Percentiles rank a stretch among this genome's conserved stretches.
phyloP scores from a whole-genome alignment of 805 yeast genomes.

The Spathaspora arborariae region DNA sequence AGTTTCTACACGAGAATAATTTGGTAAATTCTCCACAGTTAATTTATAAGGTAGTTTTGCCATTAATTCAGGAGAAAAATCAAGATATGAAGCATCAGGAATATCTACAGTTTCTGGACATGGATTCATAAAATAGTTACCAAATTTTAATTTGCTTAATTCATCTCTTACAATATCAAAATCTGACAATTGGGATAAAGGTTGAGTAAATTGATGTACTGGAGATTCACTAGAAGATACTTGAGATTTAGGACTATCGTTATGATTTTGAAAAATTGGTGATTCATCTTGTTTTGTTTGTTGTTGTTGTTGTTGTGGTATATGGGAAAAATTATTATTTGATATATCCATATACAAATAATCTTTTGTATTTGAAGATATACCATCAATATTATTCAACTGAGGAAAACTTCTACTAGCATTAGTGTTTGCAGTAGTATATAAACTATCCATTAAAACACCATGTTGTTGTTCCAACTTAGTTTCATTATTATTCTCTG shows the following conservation, averaged over 20 bases:
- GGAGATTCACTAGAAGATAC: background rate
- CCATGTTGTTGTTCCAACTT: conserved; percentile 5
- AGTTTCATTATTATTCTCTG: background rate
- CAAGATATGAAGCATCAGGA: conserved; percentile 31
- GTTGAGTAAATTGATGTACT: too few relatives aligned
- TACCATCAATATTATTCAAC: background rate
- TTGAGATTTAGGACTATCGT: conserved; percentile 1
- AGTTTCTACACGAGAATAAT: conserved; percentile 88
- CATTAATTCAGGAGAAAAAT: conserved; percentile 35
- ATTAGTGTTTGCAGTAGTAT: conserved; percentile 3
- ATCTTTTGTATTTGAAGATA: conserved; percentile 12
- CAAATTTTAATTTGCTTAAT: conserved; percentile 52
- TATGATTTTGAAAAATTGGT: background rate
- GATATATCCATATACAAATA: conserved; percentile 19
- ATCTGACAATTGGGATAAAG: conserved; percentile 20
- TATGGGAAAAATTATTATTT: conserved; percentile 1
- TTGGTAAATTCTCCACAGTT: conserved; percentile 61
- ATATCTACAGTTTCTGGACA: conserved; percentile 29
- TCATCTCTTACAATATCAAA: conserved; percentile 42
- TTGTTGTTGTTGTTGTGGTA: too few relatives aligned
- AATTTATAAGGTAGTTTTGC: conserved; percentile 45
- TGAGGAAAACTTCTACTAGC: conserved; percentile 1
- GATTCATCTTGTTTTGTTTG: conserved; percentile 4
- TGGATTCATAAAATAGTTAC: conserved; percentile 38
- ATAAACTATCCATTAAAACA: conserved; percentile 16